Evolutionary conservation across 192 early-diverging fungal genomes (phyloP).

Genomic region (Lobosporangium transversale): DNA sequence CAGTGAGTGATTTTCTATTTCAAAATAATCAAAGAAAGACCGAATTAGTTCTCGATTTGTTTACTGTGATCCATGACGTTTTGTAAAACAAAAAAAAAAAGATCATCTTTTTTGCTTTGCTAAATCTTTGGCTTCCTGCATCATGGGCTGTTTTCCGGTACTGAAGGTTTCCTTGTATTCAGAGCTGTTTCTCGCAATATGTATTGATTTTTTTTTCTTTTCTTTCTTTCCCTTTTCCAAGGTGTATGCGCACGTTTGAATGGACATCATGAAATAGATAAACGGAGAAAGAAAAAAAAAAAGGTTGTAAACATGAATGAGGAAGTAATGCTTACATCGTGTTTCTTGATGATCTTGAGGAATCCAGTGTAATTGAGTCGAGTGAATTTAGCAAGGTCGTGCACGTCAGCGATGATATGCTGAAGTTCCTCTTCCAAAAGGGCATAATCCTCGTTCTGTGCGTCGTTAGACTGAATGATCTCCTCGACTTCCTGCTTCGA

Average conservation of each 20-base stretch:
- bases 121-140: too few species aligned
- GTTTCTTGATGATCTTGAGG: conserved; percentile 97
- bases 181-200: too few species aligned
- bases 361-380: conserved; percentile 89
- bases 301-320: too few species aligned
- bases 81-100: too few species aligned
- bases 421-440: conserved; percentile 76
- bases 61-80: too few species aligned
- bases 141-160: too few species aligned
- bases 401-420: conserved; percentile 82
- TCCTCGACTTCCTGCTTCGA: conserved; percentile 72
- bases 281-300: neutral
- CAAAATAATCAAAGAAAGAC: neutral
- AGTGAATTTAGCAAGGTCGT: conserved; percentile 86
- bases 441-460: conserved; percentile 70
- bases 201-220: conserved; percentile 1
- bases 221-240: neutral
- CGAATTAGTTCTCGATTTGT: conserved; percentile 1
- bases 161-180: too few species aligned
- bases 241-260: neutral
- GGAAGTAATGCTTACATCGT: conserved; percentile 76
- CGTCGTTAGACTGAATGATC: conserved; percentile 59
- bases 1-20: conserved; percentile 87
- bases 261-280: neutral
- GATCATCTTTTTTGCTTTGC: too few species aligned